Base-by-base conservation (phyloP, 768 basidiomycete species). In the Boletus subparvulus region DNA sequence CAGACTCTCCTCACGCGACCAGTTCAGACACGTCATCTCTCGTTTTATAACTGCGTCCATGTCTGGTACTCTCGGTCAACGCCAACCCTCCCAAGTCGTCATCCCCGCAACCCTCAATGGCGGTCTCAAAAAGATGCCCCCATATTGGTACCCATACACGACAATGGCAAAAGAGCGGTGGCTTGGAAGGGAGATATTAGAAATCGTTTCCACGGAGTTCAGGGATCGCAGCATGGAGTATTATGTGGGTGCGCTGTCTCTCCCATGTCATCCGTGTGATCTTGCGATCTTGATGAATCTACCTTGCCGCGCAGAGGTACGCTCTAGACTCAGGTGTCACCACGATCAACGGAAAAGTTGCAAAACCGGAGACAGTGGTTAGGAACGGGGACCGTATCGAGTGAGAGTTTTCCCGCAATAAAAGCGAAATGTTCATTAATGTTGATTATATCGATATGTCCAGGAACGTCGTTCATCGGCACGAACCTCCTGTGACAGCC, bases 281-380 rank as follows among this genome's bases (percentile, higher is more conserved):
- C 54, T 17, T 6, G 16, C 16, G 33, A 54, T 54, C 41, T 14
- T 47, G 44, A 55, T 56, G 0, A 17, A 33, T 30, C 48, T 32
- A n/a, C 21, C 14, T 30, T n/a, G n/a, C n/a, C 47, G 0, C 13
- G 32, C 54, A 88, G 85, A 73, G 80, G 61, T 87, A 85, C 60
- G 86, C 86, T 1, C 75, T 97, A n/a, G 86, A 93, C 63, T 90
- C 93, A 3, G 96, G 96, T 3, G 91, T 96, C n/a, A 95, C 94
- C 10, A 93, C 91, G 8, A 82, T 99, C 55, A 98, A 99, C 66
- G 94, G 94, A n/a, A 81, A 84, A 47, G 76, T 86, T n/a, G 94
- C 93, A 3, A 80, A 77, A 32, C 87, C 92, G 6, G 84, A 89
- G 53, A 88, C 86, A 9, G 80, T 96, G 14, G 78, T 99, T 47